Percentiles rank a stretch among this genome's conserved stretches.
Conservation (phyloP, 2,329 filamentous ascomycete genomes). For the Trichoderma hamatum region DNA sequence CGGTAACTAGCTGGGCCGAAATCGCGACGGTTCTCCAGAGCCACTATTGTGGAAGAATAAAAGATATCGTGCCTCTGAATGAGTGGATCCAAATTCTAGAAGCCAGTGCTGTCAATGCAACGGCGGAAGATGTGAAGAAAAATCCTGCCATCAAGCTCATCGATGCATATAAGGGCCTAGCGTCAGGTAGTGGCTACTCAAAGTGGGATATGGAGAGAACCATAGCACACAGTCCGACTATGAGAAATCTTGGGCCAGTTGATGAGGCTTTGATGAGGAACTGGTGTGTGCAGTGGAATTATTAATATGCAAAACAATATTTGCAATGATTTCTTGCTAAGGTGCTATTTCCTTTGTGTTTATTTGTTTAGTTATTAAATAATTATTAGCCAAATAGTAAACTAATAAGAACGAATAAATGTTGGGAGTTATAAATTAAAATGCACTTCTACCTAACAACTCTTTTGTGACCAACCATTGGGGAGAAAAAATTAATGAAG, state of each 20-base stretch:
- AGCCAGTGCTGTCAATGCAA: conserved; percentile 37
- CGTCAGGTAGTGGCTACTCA: conserved; percentile 32
- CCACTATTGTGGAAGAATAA: conserved; percentile 46
- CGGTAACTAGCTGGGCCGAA: conserved; percentile 43
- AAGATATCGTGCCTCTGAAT: conserved; percentile 44
- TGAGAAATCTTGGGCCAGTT: conserved; percentile 46
- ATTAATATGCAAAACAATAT: background rate
- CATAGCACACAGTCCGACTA: conserved; percentile 45
- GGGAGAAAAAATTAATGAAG: background rate
- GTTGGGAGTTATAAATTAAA: background rate
- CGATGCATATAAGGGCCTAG: conserved; percentile 48
- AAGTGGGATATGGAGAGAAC: conserved; percentile 48
- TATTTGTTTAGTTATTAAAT: background rate
- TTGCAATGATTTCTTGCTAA: background rate
- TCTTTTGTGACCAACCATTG: background rate
- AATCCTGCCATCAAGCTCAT: conserved; percentile 57
- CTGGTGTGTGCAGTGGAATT: conserved; percentile 53
- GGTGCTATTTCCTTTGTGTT: background rate
- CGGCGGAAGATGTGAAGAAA: conserved; percentile 42
- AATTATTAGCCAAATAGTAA: background rate
- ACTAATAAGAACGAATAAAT: background rate
- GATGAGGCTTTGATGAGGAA: conserved; percentile 49
- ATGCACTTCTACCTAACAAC: background rate
- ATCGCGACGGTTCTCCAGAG: conserved; percentile 46
- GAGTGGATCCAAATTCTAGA: conserved; percentile 53